A percentile compares a stretch with the other conserved stretches of the same genome.
Conservation (phyloP, 2,329 filamentous ascomycete genomes). For the Knufia petricola region DNA sequence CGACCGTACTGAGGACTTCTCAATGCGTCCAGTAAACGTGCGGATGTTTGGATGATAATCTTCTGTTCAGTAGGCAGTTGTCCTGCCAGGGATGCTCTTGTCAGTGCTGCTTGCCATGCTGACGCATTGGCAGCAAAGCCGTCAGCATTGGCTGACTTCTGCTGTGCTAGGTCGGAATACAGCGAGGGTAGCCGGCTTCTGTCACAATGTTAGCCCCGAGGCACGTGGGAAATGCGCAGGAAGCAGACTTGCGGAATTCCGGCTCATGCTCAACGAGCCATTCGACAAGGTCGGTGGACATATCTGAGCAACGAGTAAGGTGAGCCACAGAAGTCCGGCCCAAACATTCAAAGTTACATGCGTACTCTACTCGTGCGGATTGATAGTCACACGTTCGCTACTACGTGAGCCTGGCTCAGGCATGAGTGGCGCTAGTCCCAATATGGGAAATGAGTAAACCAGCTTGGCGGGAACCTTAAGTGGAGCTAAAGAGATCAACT, state of each 20-base stretch:
- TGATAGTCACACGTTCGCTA: too few relatives aligned
- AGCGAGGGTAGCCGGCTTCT: slow-evolving; percentile 73
- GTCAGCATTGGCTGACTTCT: slow-evolving; percentile 69
- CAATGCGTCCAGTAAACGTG: slow-evolving; percentile 59
- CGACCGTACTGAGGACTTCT: slow-evolving; percentile 69
- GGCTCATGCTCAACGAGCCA: slow-evolving; percentile 23
- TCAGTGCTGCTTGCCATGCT: slow-evolving; percentile 68
- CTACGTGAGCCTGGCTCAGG: too few relatives aligned
- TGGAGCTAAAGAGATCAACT: too few relatives aligned
- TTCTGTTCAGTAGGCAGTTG: slow-evolving; percentile 39
- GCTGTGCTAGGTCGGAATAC: slow-evolving; percentile 75
- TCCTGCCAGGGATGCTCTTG: slow-evolving; percentile 58
- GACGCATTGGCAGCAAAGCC: slow-evolving; percentile 71
- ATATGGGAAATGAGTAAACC: too few relatives aligned
- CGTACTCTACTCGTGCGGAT: too few relatives aligned
- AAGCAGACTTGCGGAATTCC: slow-evolving; percentile 20
- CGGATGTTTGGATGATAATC: slow-evolving; percentile 44
- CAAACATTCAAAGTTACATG: too few relatives aligned
- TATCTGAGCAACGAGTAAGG: too few relatives aligned
- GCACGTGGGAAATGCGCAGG: not conserved
- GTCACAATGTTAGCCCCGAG: slow-evolving; percentile 16
- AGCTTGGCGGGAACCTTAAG: too few relatives aligned
- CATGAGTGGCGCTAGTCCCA: too few relatives aligned
- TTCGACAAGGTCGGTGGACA: slow-evolving; percentile 17
- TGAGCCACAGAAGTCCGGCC: too few relatives aligned